A percentile compares a stretch with the other conserved stretches of the same genome.
Conservation (phyloP, 1,284 basidiomycete species). For the Lignosus rhinocerotis region DNA sequence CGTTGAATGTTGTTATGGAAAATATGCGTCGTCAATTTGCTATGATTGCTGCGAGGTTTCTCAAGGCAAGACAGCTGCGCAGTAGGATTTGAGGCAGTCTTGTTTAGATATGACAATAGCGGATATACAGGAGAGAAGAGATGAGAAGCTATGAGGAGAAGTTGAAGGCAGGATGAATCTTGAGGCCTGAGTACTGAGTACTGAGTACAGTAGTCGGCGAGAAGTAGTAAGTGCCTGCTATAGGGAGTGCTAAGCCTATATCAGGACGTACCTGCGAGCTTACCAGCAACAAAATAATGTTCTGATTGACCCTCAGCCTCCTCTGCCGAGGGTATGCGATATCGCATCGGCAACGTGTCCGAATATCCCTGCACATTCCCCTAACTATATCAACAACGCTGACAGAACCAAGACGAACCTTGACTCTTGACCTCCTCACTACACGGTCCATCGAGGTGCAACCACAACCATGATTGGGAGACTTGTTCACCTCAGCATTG, state of each 20-base stretch:
- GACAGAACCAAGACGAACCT: neutral
- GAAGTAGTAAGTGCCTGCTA: no score
- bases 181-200: no score
- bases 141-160: neutral
- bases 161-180: no score
- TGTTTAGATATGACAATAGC: neutral
- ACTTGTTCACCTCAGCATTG: conserved; percentile 82
- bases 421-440: neutral
- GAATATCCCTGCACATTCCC: neutral
- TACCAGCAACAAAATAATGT: neutral
- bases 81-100: neutral
- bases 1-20: neutral
- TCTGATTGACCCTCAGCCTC: neutral
- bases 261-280: neutral
- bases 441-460: neutral
- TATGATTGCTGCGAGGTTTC: no score
- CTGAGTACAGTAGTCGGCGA: no score
- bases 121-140: neutral
- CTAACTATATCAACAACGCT: neutral
- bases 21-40: neutral
- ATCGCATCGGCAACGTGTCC: conserved; percentile 14
- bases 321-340: conserved; percentile 3
- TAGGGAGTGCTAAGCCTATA: neutral
- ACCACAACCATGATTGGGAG: conserved; percentile 55
- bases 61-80: neutral